phyloP scores from a whole-genome alignment of 805 yeast species.

The Myxozyma kluyveri region DNA sequence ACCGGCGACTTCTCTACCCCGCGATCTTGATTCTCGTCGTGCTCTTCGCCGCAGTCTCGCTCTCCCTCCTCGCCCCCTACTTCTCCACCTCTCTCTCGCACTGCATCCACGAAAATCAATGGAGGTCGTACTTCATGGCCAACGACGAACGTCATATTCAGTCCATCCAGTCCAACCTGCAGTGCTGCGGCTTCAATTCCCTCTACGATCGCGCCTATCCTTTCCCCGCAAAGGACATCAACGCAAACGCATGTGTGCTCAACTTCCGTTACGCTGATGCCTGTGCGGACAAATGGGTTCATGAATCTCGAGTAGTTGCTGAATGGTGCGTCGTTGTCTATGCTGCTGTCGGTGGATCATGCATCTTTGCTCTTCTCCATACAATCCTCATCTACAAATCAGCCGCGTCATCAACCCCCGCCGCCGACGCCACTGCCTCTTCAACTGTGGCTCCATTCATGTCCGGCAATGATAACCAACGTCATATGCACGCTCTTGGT shows the following conservation, averaged over 20 bases:
- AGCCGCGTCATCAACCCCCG: too few relatives aligned
- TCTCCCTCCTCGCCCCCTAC: conserved; percentile 22
- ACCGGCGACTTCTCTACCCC: conserved; percentile 16
- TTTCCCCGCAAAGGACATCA: conserved; percentile 6
- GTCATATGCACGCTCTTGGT: too few relatives aligned
- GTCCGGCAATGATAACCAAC: too few relatives aligned
- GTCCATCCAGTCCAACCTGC: conserved; percentile 15
- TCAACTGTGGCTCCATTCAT: too few relatives aligned
- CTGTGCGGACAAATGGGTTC: conserved; percentile 18
- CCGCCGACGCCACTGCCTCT: too few relatives aligned
- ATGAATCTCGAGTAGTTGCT: conserved; percentile 19
- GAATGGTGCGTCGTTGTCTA: conserved; percentile 22
- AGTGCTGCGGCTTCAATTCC: conserved; percentile 26
- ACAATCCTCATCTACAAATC: conserved; percentile 17
- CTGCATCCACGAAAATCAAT: conserved; percentile 19
- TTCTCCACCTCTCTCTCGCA: conserved; percentile 8
- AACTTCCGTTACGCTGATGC: conserved; percentile 13
- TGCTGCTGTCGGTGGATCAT: conserved; percentile 6
- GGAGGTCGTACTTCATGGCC: conserved; percentile 7
- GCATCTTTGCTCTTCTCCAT: conserved; percentile 11
- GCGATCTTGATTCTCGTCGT: conserved; percentile 7
- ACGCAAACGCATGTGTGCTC: conserved; percentile 19
- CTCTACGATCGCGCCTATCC: conserved; percentile 22
- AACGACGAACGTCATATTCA: conserved; percentile 6
- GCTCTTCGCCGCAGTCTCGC: conserved; percentile 12